A percentile compares a stretch with the other conserved stretches of the same genome.
phyloP scores from a whole-genome alignment of 2,329 filamentous ascomycete species.

The Ophiocordyceps sinensis region DNA sequence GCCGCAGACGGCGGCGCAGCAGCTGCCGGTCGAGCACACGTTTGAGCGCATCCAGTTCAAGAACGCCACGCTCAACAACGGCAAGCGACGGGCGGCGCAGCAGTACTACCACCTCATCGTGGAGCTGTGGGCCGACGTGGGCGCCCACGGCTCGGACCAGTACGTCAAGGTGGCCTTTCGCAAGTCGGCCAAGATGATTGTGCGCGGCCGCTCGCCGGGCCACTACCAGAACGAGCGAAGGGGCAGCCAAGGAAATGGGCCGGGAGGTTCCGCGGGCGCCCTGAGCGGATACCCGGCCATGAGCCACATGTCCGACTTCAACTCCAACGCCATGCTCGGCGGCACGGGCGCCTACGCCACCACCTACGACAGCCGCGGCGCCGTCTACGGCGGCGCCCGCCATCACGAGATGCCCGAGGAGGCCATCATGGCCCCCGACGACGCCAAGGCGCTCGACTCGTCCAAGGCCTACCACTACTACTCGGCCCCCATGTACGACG shows the following conservation, averaged over 20 bases:
- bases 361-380: conserved; percentile 13
- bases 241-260: conserved; percentile 54
- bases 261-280: conserved; percentile 48
- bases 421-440: conserved; percentile 34
- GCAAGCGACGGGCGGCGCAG: conserved; percentile 76
- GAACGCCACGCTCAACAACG: conserved; percentile 85
- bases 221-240: conserved; percentile 63
- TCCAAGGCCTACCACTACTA: conserved; percentile 42
- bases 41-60: conserved; percentile 95
- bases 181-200: conserved; percentile 70
- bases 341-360: conserved; percentile 10
- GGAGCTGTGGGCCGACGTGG: conserved; percentile 62
- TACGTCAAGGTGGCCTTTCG: conserved; percentile 59
- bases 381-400: conserved; percentile 26
- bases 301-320: conserved; percentile 14
- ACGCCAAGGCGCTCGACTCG: conserved; percentile 33
- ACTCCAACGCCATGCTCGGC: conserved; percentile 21
- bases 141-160: conserved; percentile 30
- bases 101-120: conserved; percentile 89
- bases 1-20: conserved; percentile 15
- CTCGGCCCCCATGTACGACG: conserved; percentile 34
- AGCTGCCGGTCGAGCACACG: conserved; percentile 37
- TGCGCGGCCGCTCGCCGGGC: conserved; percentile 70
- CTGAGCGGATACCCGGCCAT: conserved; percentile 29
- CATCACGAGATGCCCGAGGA: conserved; percentile 37